Evolutionary conservation across 495 filamentous ascomycete genomes (phyloP).

Genomic region (Hypoxylon rickii): DNA sequence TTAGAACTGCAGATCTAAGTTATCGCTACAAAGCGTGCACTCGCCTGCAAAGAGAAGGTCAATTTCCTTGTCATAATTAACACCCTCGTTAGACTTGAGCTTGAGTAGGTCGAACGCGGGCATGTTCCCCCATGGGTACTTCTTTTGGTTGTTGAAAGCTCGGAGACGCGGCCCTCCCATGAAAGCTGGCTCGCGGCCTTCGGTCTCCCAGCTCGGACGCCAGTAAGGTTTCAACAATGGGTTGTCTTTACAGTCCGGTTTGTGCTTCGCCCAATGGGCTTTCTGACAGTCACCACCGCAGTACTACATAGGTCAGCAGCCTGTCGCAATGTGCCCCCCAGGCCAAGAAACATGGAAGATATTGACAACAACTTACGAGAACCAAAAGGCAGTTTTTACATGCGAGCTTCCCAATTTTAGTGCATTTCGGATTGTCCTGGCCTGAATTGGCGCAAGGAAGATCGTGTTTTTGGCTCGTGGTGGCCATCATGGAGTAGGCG

Average conservation of each 20-base stretch:
- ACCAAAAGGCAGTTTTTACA: conserved; percentile 11
- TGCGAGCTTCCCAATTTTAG: background rate
- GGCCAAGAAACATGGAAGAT: background rate
- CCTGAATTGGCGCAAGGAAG: conserved; percentile 1
- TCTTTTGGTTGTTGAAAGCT: conserved; percentile 10
- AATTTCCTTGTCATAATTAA: conserved; percentile 35
- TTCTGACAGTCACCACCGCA: conserved; percentile 13
- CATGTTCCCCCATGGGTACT: conserved; percentile 53
- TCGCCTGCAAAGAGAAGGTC: conserved; percentile 52
- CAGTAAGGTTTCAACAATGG: conserved; percentile 11
- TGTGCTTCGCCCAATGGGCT: conserved; percentile 16
- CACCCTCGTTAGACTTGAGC: conserved; percentile 49
- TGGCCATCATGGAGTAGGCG: too few species aligned
- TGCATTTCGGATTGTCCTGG: background rate
- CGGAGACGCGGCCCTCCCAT: conserved; percentile 6
- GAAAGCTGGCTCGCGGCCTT: conserved; percentile 8
- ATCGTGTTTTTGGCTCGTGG: too few species aligned
- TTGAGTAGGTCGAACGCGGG: conserved; percentile 53
- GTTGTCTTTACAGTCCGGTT: conserved; percentile 12
- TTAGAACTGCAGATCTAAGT: background rate
- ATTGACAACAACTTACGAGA: conserved; percentile 3
- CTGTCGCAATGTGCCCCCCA: background rate
- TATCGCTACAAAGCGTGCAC: background rate
- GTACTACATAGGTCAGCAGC: background rate
- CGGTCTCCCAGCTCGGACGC: conserved; percentile 12